Percentiles rank a stretch among this genome's conserved stretches.
phyloP scores from a whole-genome alignment of 1,284 basidiomycete species.

The Tylopilus sp. region DNA sequence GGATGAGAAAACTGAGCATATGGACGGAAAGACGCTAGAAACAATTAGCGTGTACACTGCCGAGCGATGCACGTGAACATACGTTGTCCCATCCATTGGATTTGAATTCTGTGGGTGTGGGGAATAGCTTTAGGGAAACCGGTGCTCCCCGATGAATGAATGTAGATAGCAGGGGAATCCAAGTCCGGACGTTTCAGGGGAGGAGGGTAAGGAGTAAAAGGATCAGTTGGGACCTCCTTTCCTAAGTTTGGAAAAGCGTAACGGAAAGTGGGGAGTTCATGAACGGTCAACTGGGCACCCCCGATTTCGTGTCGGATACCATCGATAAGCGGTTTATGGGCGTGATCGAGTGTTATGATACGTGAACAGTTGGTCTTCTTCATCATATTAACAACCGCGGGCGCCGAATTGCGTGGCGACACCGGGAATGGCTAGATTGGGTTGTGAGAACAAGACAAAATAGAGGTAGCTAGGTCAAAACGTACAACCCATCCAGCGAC shows the following conservation, averaged over 20 bases:
- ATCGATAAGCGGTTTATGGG: conserved; percentile 2
- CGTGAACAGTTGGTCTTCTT: conserved; percentile 7
- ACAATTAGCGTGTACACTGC: too few relatives aligned
- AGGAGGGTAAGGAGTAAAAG: conserved; percentile 1
- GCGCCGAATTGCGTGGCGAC: conserved; percentile 6
- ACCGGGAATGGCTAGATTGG: conserved; percentile 6
- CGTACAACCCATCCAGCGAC: conserved; percentile 7
- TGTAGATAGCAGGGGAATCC: conserved; percentile 7
- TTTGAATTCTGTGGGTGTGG: neutral
- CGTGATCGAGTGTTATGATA: neutral
- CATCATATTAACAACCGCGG: conserved; percentile 4
- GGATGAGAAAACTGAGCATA: too few relatives aligned
- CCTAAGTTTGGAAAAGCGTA: conserved; percentile 5
- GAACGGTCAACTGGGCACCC: neutral
- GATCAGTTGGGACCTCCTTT: neutral
- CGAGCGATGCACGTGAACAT: neutral
- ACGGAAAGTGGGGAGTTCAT: neutral
- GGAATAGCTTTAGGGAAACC: conserved; percentile 6
- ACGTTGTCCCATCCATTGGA: conserved; percentile 7
- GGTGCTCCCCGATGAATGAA: conserved; percentile 11
- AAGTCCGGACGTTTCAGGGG: neutral
- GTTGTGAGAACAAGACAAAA: too few relatives aligned
- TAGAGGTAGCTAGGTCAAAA: neutral
- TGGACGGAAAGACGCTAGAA: too few relatives aligned
- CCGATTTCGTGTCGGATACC: neutral